Evolutionary conservation across 306 rosid genomes (phyloP), one percentile per base, ranked within the genome.

Genomic region (Boehmeria nivea): DNA sequence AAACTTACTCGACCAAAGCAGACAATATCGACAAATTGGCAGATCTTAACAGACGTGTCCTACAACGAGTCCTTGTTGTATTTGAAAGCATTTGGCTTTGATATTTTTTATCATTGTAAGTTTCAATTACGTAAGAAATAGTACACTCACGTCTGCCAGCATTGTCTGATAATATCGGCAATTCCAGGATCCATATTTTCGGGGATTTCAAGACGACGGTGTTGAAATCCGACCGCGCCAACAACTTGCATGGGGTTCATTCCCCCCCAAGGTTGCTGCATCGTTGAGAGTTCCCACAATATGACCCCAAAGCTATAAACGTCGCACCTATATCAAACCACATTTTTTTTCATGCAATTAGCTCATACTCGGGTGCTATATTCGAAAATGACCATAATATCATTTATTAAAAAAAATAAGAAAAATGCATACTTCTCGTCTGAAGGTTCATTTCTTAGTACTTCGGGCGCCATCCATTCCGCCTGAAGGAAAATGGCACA

Each of bases 391-490:
- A 31, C 9, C 9, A 31, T 31, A 4, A 31, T 6, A 6, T 31
- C 36, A 31, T 31, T 4, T 31, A 4, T 31, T 4, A 31, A 4
- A 42, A 27, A 53, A 53, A 58, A 22, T 39, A 17, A n/a, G n/a
- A n/a, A n/a, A n/a, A 15, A 22, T 6, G 53, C 81, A 72, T 81
- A 93, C 99, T 93, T 93, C 72, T 93, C 99, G 78, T 93, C 72
- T 27, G 96, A 83, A 65, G 89, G 99, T 77, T 93, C 99, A 54
- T 88, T 93, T 73, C 99, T 74, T 65, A 93, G 74, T 44, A 93
- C 99, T 81, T 93, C 99, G 6, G 99, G 99, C 64, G 99, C 99
- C 99, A 93, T 93, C 99, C 96, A 93, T 82, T 93, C 99, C 21
- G 99, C 99, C 99, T 93, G 83, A 79, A 73, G 66, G 54, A 59